Base-by-base conservation (phyloP, 2,329 filamentous ascomycete genomes). In the Gliomastix tumulicola region DNA sequence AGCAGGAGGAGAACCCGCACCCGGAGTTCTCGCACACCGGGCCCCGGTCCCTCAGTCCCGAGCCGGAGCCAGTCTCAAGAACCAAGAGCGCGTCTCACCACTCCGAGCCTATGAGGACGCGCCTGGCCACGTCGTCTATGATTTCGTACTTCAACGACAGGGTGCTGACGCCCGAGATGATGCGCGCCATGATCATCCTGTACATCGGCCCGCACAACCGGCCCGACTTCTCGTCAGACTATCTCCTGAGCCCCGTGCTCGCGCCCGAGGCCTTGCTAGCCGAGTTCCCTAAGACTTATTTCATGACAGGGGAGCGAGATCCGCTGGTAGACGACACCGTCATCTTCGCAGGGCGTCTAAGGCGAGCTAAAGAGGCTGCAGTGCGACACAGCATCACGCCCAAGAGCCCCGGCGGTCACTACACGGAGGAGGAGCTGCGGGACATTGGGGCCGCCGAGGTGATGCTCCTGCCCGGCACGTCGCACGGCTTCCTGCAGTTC, bases 61-160 rank as follows among this genome's bases (percentile, higher is more conserved):
- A n/a, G n/a, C n/a, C n/a, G n/a, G n/a, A n/a, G n/a, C n/a, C n/a
- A n/a, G 17, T 28, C 25, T n/a, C n/a, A 16, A 31, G 34, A 8
- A 30, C 47, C 1, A 45, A 50, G 12, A 41, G 44, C 6, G 50
- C 60, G 3, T 76, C 74, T 6, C 69, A 76, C 42, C 74, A 70
- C 32, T 62, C 72, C 1, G 63, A 74, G 41, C 73, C 74, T 2
- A 64, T 95, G 42, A 80, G 76, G 47, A 97, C 92, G 2, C 79
- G 89, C n/a, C 74, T 98, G 9, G 89, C 90, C 13, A 94, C 90
- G 55, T 89, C 88, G 0, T 90, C 83, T n/a, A 94, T 95, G 79
- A 94, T 98, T 23, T 96, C 90, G 0, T 97, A 97, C 62, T 94
- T 96, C 59, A 92, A 94, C 57, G 92, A 98, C 58, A 83, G 92